phyloP scores from a whole-genome alignment of 78 protist genomes.

The Dictyostelium brefeldianum region DNA sequence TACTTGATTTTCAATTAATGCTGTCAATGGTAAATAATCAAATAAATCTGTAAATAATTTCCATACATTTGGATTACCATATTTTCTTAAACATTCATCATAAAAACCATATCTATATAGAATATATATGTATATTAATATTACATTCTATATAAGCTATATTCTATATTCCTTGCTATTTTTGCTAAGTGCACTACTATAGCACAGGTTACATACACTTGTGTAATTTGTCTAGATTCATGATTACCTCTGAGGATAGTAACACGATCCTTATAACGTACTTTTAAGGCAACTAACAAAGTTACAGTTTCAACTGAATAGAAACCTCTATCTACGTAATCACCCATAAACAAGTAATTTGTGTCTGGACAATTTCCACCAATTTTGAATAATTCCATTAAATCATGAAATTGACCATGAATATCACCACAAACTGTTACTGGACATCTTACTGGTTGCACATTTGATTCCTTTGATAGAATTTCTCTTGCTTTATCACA shows the following conservation, averaged over 20 bases:
- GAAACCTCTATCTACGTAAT: conserved; percentile 98
- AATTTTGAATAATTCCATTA: conserved; percentile 95
- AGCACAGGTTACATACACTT: conserved; percentile 86
- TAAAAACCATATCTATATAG: conserved; percentile 94
- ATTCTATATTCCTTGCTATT: not conserved
- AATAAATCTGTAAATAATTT: conserved; percentile 94
- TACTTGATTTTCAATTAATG: conserved; percentile 92
- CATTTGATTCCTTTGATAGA: conserved; percentile 92
- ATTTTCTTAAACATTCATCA: conserved; percentile 96
- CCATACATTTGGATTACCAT: conserved; percentile 96
- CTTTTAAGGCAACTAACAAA: conserved; percentile 89
- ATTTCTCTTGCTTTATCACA: conserved; percentile 90
- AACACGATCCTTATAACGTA: conserved; percentile 90
- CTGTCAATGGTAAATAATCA: conserved; percentile 95
- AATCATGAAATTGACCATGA: conserved; percentile 98
- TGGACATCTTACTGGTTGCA: conserved; percentile 91
- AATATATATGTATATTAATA: not conserved
- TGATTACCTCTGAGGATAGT: conserved; percentile 97
- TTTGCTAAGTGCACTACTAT: not conserved
- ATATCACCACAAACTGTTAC: conserved; percentile 98
- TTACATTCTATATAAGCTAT: no score
- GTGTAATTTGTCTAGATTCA: conserved; percentile 97
- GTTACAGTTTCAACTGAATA: conserved; percentile 95
- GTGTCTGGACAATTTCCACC: conserved; percentile 97
- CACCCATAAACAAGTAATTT: conserved; percentile 96